Evolutionary conservation across 2,329 filamentous ascomycete species (phyloP).

Genomic region (Xenoacremonium recifei): DNA sequence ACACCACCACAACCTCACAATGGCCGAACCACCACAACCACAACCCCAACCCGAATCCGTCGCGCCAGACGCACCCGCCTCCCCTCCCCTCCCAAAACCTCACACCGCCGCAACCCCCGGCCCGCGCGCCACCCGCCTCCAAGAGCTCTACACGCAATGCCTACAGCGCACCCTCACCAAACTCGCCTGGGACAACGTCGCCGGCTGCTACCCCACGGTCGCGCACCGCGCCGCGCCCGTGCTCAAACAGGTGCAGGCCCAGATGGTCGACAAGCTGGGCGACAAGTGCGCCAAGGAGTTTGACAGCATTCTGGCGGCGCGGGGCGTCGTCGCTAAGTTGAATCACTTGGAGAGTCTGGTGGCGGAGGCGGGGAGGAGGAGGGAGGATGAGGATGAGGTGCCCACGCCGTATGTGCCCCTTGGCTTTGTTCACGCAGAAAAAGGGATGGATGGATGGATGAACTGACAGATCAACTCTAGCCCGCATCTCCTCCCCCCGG

Average conservation of each 20-base stretch:
- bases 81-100: constrained; percentile 40
- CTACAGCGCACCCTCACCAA: constrained; percentile 54
- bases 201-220: constrained; percentile 62
- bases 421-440: neutral
- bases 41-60: constrained; percentile 1
- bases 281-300: constrained; percentile 59
- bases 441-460: too few relatives aligned
- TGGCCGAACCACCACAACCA: constrained; percentile 2
- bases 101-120: constrained; percentile 50
- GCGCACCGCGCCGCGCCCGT: constrained; percentile 48
- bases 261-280: constrained; percentile 56
- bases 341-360: constrained; percentile 60
- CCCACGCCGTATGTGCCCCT: constrained; percentile 45
- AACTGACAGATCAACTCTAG: too few relatives aligned
- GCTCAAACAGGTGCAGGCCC: constrained; percentile 53
- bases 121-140: constrained; percentile 55
- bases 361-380: constrained; percentile 42
- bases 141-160: constrained; percentile 51
- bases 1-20: neutral
- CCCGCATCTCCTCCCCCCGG: constrained; percentile 56
- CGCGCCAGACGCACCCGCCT: constrained; percentile 25
- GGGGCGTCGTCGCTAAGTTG: constrained; percentile 54
- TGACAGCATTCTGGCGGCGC: constrained; percentile 48
- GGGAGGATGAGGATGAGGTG: constrained; percentile 20
- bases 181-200: constrained; percentile 57